Percentiles rank a stretch among this genome's conserved stretches.
Evolutionary conservation across 83 land plant genomes (phyloP).

Genomic region (Isoetes engelmannii): DNA sequence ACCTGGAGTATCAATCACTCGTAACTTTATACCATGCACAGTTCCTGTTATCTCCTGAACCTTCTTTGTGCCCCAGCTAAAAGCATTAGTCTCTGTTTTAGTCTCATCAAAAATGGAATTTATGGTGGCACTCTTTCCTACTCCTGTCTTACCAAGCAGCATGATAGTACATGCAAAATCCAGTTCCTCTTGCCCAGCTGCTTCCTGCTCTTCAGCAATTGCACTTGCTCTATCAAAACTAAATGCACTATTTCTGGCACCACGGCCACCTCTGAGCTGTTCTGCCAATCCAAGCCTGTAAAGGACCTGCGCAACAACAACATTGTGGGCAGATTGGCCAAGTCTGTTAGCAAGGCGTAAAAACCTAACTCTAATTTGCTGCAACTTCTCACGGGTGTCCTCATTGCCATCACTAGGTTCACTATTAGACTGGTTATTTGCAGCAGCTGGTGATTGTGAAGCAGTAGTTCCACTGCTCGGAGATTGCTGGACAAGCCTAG

Average conservation of each 20-base stretch:
- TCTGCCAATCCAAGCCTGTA: constrained; percentile 91
- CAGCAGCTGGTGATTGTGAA: constrained; percentile 24
- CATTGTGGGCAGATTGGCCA: constrained; percentile 93
- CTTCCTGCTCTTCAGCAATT: constrained; percentile 85
- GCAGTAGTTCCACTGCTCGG: constrained; percentile 38
- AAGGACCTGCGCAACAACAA: constrained; percentile 89
- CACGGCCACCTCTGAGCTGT: constrained; percentile 68
- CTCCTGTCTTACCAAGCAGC: constrained; percentile 93
- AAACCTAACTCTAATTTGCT: constrained; percentile 84
- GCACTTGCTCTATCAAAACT: constrained; percentile 88
- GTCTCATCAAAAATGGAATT: constrained; percentile 89
- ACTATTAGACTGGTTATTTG: constrained; percentile 23
- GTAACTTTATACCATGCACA: constrained; percentile 84
- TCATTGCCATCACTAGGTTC: constrained; percentile 57
- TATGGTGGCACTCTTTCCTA: constrained; percentile 95
- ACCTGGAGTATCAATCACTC: constrained; percentile 94
- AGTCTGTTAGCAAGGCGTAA: constrained; percentile 86
- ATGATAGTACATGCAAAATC: constrained; percentile 91
- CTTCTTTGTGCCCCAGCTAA: constrained; percentile 56
- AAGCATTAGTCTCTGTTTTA: constrained; percentile 72
- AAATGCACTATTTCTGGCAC: constrained; percentile 59
- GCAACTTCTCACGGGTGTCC: constrained; percentile 76
- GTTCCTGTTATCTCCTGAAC: constrained; percentile 77
- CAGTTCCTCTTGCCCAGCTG: constrained; percentile 70
- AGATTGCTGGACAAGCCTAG: constrained; percentile 43